Conservation (phyloP, 163 green algal genomes). For the Prototheca wickerhamii region DNA sequence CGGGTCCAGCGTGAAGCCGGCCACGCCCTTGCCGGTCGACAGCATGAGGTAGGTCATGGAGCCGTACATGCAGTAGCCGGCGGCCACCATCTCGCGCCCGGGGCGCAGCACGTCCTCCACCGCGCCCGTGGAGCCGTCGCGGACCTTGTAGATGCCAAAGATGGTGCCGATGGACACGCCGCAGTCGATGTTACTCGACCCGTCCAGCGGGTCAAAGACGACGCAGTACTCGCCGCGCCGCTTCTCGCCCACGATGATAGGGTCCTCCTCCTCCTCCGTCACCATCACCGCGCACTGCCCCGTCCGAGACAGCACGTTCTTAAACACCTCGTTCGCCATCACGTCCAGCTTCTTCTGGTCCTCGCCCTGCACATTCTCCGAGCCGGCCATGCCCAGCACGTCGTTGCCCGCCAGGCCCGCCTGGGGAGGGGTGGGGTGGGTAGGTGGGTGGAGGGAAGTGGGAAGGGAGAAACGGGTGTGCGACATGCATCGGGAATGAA, state of each 20-base stretch:
- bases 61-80: slow-evolving; percentile 70
- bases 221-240: slow-evolving; percentile 46
- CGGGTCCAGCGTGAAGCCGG: slow-evolving; percentile 59
- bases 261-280: slow-evolving; percentile 39
- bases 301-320: slow-evolving; percentile 37
- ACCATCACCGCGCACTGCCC: slow-evolving; percentile 47
- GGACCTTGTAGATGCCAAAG: slow-evolving; percentile 57
- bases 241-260: slow-evolving; percentile 31
- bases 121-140: slow-evolving; percentile 11
- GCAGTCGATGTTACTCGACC: slow-evolving; percentile 67
- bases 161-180: slow-evolving; percentile 66
- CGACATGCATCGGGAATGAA: background rate
- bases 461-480: background rate
- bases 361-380: slow-evolving; percentile 46
- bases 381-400: slow-evolving; percentile 40
- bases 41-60: slow-evolving; percentile 51
- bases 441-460: background rate
- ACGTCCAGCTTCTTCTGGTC: slow-evolving; percentile 65
- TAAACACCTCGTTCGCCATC: slow-evolving; percentile 56
- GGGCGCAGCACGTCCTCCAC: slow-evolving; percentile 45
- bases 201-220: slow-evolving; percentile 66
- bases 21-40: slow-evolving; percentile 30
- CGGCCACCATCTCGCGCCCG: slow-evolving; percentile 53
- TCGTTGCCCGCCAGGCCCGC: slow-evolving; percentile 38
- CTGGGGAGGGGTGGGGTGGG: slow-evolving; percentile 8